Conservation (phyloP, 2,329 filamentous ascomycete genomes). For the Verticillium nonalfalfae region DNA sequence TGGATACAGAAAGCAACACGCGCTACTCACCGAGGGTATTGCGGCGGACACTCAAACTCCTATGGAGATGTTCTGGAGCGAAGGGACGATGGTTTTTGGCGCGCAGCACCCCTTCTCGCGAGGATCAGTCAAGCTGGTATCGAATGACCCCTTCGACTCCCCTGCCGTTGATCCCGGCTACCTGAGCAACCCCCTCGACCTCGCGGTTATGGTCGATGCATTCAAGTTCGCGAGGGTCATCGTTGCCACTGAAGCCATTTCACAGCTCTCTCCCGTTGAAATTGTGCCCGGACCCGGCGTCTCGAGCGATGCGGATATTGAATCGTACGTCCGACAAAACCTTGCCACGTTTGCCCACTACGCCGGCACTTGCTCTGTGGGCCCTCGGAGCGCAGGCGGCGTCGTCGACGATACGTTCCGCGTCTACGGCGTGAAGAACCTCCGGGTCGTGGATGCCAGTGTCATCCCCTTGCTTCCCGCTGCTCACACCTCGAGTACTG, state of each 20-base stretch:
- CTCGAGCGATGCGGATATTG: slow-evolving; percentile 5
- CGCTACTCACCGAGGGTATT: slow-evolving; percentile 21
- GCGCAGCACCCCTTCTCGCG: slow-evolving; percentile 30
- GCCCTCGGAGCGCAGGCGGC: slow-evolving; percentile 30
- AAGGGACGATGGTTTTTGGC: slow-evolving; percentile 21
- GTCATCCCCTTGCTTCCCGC: slow-evolving; percentile 17
- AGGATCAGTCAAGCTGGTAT: slow-evolving; percentile 29
- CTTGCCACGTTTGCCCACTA: slow-evolving; percentile 24
- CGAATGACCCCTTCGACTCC: slow-evolving; percentile 21
- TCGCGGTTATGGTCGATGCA: slow-evolving; percentile 20
- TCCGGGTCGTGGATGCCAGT: slow-evolving; percentile 22
- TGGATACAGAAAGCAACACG: slow-evolving; percentile 29
- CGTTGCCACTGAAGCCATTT: slow-evolving; percentile 6
- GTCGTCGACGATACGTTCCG: slow-evolving; percentile 25
- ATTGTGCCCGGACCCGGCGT: slow-evolving; percentile 7
- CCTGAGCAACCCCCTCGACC: slow-evolving; percentile 28
- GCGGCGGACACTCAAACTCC: slow-evolving; percentile 16
- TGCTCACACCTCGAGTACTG: slow-evolving; percentile 39
- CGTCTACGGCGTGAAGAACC: slow-evolving; percentile 23
- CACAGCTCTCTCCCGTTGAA: slow-evolving; percentile 5
- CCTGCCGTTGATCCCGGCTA: slow-evolving; percentile 31
- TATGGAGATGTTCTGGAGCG: slow-evolving; percentile 23
- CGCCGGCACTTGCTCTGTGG: slow-evolving; percentile 41
- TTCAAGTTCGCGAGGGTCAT: slow-evolving; percentile 27
- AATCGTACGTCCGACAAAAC: slow-evolving; percentile 6